Evolutionary conservation across 345 rosid species (phyloP), one percentile per base, ranked within the genome.

Genomic region (Draba incana): DNA sequence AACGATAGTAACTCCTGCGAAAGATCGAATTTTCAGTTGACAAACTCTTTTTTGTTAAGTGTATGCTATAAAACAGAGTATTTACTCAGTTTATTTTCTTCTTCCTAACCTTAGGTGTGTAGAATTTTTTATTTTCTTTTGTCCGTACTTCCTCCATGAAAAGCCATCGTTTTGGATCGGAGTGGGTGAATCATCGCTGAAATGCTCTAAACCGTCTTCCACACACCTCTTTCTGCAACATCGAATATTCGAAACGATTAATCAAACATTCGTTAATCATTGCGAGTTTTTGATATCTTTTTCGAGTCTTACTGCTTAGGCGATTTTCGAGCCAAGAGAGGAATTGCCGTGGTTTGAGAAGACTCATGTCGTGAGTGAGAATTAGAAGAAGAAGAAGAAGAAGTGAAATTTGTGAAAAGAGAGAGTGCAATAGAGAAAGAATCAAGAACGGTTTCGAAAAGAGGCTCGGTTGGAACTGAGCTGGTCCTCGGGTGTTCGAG

Each of bases 141-240:
- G 83, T 5, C 85, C 87, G 44, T 84, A 84, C 52, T 84, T 84
- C 51, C 87, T 77, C 87, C 87, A 81, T 2, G 55, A 35, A 46
- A 59, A 57, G 8, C 82, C 83, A 25, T 84, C 83, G 10, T 59
- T 4, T 4, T 2, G 6, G 8, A 12, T 2, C 1, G 44, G 67
- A 69, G 0, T 20, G 3, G 20, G 37, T 4, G 74, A 70, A 10
- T 70, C 74, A 0, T 20, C 24, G 4, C 1, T 61, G 54, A 42
- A 43, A 4, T 23, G 11, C 37, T 42, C 54, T 13, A 35, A 30
- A n/a, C 16, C 16, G 11, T 42, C 9, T 2, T 15, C 25, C 11
- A 16, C 28, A 10, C 14, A 6, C 23, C 42, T 23, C 15, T 6
- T 61, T 43, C 74, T 60, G 51, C 35, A 59, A 51, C 1, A 62